phyloP scores from a whole-genome alignment of 345 rosid genomes.

The Citropsis articulata region DNA sequence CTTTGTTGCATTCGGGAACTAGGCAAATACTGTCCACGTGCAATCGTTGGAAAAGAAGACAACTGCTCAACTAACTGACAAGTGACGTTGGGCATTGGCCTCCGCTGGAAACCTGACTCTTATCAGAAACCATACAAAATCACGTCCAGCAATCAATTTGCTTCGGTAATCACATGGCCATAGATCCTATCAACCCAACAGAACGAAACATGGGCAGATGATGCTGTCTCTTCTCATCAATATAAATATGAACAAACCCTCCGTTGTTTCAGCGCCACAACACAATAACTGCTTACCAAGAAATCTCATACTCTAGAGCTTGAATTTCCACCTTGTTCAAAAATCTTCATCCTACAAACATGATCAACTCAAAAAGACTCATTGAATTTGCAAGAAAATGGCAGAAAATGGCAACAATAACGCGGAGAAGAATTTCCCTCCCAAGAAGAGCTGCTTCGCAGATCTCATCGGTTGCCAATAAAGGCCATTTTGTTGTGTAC shows the following conservation, averaged over 20 bases:
- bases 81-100: background rate
- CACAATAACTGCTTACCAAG: background rate
- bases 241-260: background rate
- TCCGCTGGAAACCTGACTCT: background rate
- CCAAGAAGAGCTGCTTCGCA: background rate
- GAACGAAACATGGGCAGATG: background rate
- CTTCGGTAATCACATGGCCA: slow-evolving; percentile 1
- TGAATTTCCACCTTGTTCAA: background rate
- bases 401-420: slow-evolving; percentile 19
- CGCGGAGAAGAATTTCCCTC: slow-evolving; percentile 3
- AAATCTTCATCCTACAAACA: background rate
- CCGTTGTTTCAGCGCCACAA: background rate
- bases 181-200: slow-evolving; percentile 1
- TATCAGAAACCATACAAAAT: background rate
- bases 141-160: background rate
- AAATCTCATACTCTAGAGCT: background rate
- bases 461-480: background rate
- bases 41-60: background rate
- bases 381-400: slow-evolving; percentile 16
- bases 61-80: slow-evolving; percentile 1
- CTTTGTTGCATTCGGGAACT: background rate
- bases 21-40: background rate
- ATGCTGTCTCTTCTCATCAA: background rate
- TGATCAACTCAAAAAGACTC: slow-evolving; percentile 22
- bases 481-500: slow-evolving; percentile 30